Conservation (phyloP, 345 rosid species). For the Carallia pectinifolia region DNA sequence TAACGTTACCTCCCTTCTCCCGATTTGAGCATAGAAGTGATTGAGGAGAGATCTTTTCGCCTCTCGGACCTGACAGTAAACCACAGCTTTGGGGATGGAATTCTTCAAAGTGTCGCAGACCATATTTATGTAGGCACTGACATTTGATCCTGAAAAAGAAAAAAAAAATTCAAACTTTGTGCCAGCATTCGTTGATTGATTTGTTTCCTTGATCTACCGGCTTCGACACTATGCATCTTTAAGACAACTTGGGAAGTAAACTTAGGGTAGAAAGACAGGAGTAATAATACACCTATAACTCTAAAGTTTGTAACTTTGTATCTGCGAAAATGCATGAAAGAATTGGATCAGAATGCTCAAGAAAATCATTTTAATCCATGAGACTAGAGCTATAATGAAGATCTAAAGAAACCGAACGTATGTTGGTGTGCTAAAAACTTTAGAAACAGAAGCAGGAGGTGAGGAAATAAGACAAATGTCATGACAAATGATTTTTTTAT, state of each 20-base stretch:
- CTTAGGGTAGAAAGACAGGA: not conserved
- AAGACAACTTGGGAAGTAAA: not conserved
- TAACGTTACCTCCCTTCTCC: slow-evolving; percentile 86
- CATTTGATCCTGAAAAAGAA: slow-evolving; percentile 73
- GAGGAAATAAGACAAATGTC: not conserved
- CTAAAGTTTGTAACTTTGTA: not conserved
- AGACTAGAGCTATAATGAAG: not conserved
- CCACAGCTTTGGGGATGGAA: slow-evolving; percentile 95
- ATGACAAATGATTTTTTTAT: not conserved
- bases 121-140: slow-evolving; percentile 84
- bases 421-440: not conserved
- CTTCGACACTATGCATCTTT: too few relatives aligned
- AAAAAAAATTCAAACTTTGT: not conserved
- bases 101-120: slow-evolving; percentile 85
- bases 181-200: slow-evolving; percentile 13
- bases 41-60: slow-evolving; percentile 91
- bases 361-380: not conserved
- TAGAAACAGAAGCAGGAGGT: not conserved
- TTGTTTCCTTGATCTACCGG: not conserved
- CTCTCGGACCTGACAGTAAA: slow-evolving; percentile 89
- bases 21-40: slow-evolving; percentile 81
- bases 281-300: not conserved
- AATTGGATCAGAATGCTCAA: not conserved
- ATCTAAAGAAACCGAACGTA: not conserved
- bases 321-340: not conserved